Base-by-base conservation (phyloP, 2,329 filamentous ascomycete genomes). In the Falciphora oryzae region DNA sequence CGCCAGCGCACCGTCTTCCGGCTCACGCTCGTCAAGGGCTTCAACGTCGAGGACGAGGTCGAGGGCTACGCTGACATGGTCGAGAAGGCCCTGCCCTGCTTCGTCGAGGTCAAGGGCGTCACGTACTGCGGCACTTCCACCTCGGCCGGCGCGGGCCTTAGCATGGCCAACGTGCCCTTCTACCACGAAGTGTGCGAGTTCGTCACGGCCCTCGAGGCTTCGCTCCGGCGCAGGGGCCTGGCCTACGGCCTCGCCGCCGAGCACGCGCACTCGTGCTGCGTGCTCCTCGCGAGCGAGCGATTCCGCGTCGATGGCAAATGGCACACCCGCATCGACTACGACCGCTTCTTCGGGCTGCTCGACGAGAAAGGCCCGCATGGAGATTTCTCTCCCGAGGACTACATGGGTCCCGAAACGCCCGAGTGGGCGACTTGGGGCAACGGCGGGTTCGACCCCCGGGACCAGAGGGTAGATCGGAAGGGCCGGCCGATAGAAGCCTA, bases 151-250 rank as follows among this genome's bases (percentile, higher is more conserved):
- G 93, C 92, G 0, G 94, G 94, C 0, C 81, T 98, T 60, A 95
- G 88, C n/a, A 98, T 98, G 94, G 87, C 92, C 71, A 98, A 98
- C 73, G 95, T 98, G 13, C 94, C 94, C 0, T 98, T 97, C 73
- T 98, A 97, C 78, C 89, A 90, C 75, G 94, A 97, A 77, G 91
- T 97, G 3, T 85, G 85, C 50, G 86, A 88, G 2, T 98, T 97
- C 72, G 93, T 96, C 13, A 83, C 85, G 56, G 88, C 89, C 0
- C 83, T 97, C 0, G 87, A 93, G 67, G 78, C 79, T 44, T 88
- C 90, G 66, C 80, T 98, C 16, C 79, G 81, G 53, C 81, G 82
- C 62, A 83, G 91, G 57, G 92, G 91, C 0, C 80, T 98, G 8
- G 82, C 81, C 1, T 98, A 98, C 71, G 94, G 94, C 25, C 94